Base-by-base conservation (phyloP, 257 asterid genomes). In the Solanum virginianum region DNA sequence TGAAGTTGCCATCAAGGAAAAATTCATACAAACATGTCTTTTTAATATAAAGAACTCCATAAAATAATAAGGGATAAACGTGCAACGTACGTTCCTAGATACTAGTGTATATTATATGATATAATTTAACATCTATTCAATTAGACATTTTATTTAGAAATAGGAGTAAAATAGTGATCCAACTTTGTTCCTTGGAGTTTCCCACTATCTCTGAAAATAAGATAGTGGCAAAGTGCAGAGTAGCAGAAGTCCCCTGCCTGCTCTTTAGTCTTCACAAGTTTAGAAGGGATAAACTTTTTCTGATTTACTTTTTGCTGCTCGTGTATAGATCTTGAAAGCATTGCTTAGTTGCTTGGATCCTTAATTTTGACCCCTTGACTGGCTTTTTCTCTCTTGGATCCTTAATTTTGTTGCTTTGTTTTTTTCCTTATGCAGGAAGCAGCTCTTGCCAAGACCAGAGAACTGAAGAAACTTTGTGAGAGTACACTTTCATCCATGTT, bases 381-480 rank as follows among this genome's bases (percentile, higher is more conserved):
- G 74, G 74, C 26, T 29, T 17, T 43, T 71, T 20, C 53, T 43
- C n/a, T 53, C 41, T 70, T 56, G 36, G 36, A 17, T 12, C 22
- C 15, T 70, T 70, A 55, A 18, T 56, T 81, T 59, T 74, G 20
- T 22, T 80, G 63, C 29, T 59, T 45, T 77, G 20, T 16, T 65
- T 85, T 49, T 20, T 29, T 41, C 41, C 51, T 63, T 53, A 60
- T 87, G 91, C 93, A 94, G 98, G 97, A 95, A 90, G 93, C 91
- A 57, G 96, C 97, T 83, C 86, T 96, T 63, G 88, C 83, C 51
- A 90, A 89, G 90, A 93, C 93, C 82, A 86, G 93, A 91, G 97
- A 95, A 91, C 87, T 94, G 91, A 94, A 94, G 97, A 91, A 88
- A 65, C 95, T 95, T 15, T 91, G 93, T 75, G 98, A 96, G 93